Conservation (phyloP, 352 stramenopile species). For the Saprolegnia diclina region DNA sequence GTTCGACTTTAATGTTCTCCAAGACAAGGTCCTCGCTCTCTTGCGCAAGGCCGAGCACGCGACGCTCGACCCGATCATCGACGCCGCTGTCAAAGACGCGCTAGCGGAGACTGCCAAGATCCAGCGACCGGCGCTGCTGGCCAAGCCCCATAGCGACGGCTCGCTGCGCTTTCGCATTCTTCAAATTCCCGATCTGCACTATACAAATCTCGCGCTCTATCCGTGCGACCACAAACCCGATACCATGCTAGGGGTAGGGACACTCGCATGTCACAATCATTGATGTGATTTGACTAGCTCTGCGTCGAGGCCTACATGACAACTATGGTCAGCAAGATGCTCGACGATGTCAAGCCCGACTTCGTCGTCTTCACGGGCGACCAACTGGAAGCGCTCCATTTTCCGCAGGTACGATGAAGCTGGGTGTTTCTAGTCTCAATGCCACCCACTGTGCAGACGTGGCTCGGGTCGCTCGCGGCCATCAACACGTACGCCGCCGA, state of each 20-base stretch:
- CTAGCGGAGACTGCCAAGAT: too few relatives aligned
- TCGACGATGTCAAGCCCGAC: slow-evolving; percentile 47
- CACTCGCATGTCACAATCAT: too few relatives aligned
- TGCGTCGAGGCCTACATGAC: slow-evolving; percentile 46
- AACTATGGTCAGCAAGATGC: slow-evolving; percentile 40
- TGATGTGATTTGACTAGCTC: not conserved
- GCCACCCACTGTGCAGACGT: not conserved
- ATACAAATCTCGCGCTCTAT: slow-evolving; percentile 35
- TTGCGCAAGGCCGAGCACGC: too few relatives aligned
- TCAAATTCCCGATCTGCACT: slow-evolving; percentile 50
- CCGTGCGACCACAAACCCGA: slow-evolving; percentile 13
- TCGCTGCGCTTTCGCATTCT: slow-evolving; percentile 49
- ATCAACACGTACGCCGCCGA: slow-evolving; percentile 35
- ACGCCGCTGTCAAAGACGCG: too few relatives aligned
- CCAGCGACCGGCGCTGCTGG: too few relatives aligned
- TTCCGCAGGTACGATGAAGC: too few relatives aligned
- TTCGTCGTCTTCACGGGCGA: slow-evolving; percentile 57
- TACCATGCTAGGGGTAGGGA: too few relatives aligned
- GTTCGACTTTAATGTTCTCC: too few relatives aligned
- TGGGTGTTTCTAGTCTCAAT: too few relatives aligned
- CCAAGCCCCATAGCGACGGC: not conserved
- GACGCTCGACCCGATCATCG: too few relatives aligned
- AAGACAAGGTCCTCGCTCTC: too few relatives aligned
- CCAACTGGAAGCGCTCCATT: slow-evolving; percentile 35
- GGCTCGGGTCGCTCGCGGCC: slow-evolving; percentile 29